Evolutionary conservation across 139 green algal species (phyloP).

Genomic region (Yamagishiella unicocca): DNA sequence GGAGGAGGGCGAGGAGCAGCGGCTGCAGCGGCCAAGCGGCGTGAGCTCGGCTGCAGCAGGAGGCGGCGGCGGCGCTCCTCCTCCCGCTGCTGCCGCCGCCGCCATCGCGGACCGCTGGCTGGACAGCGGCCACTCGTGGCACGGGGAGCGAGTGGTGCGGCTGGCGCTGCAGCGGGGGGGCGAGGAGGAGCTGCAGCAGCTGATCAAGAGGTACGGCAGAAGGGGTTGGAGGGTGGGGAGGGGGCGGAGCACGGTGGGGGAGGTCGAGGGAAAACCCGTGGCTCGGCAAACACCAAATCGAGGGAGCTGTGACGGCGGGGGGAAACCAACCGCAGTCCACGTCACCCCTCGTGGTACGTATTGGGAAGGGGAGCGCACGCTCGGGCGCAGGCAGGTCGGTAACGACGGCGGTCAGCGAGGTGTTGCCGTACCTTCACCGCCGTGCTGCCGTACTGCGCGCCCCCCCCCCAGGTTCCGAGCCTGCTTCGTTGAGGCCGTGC

Average conservation of each 20-base stretch:
- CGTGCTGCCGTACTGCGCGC: neutral
- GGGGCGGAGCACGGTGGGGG: neutral
- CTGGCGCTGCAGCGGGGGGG: constrained; percentile 59
- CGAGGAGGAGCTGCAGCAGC: constrained; percentile 66
- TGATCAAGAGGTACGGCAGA: constrained; percentile 53
- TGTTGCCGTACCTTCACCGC: no score
- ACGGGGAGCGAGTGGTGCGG: constrained; percentile 75
- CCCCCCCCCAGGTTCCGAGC: constrained; percentile 64
- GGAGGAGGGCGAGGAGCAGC: neutral
- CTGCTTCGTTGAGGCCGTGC: constrained; percentile 73
- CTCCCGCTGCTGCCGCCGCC: neutral
- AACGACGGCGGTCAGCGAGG: no score
- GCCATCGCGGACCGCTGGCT: neutral
- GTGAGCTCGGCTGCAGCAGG: neutral
- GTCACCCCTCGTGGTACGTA: no score
- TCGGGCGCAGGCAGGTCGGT: no score
- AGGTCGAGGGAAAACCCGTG: neutral
- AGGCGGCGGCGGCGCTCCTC: no score
- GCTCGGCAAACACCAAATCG: no score
- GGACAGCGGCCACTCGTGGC: constrained; percentile 72
- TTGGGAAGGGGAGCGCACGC: no score
- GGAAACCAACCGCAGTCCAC: no score
- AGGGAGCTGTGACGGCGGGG: no score
- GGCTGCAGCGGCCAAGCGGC: no score
- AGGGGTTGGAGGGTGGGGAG: neutral